A percentile compares a stretch with the other conserved stretches of the same genome.
These are phyloP conservation scores for Urochloa ruziziensis DNA, from an alignment of 176 grass and related monocot genomes.

Conservation along the genomic window DNA sequence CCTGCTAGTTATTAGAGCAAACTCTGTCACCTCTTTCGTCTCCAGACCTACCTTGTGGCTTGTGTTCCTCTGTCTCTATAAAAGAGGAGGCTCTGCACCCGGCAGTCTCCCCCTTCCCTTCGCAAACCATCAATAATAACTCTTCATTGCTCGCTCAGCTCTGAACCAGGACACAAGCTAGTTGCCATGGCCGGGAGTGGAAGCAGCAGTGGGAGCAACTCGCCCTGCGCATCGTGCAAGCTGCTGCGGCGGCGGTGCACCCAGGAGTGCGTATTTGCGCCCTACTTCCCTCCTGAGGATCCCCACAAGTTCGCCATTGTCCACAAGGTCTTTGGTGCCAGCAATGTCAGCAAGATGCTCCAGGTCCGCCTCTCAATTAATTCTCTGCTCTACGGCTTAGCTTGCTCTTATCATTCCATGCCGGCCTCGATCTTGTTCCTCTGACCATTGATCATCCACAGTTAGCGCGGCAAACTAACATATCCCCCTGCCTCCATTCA, in stretches of 20 bases:
- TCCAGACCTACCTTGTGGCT: background rate
- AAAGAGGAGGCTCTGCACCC: background rate
- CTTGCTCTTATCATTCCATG: background rate
- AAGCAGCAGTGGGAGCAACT: background rate
- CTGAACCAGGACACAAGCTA: background rate
- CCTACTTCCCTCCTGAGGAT: conserved; percentile 63
- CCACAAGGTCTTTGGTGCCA: conserved; percentile 82
- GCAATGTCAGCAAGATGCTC: conserved; percentile 96
- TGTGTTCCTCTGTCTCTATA: conserved; percentile 13
- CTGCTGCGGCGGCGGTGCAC: conserved; percentile 59
- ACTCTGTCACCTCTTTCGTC: background rate
- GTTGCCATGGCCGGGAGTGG: background rate
- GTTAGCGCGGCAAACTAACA: background rate
- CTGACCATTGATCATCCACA: background rate
- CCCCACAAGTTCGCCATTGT: conserved; percentile 73
- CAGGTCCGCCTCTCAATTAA: conserved; percentile 26
- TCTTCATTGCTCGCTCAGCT: background rate
- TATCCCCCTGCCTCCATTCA: background rate
- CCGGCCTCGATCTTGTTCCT: background rate
- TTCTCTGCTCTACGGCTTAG: no score
- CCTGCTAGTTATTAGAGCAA: background rate
- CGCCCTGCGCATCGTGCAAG: conserved; percentile 34
- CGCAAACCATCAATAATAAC: background rate
- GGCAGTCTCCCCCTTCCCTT: background rate
- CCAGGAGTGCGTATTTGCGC: conserved; percentile 52